Evolutionary conservation across 257 asterid species (phyloP), one percentile per base, ranked within the genome.

Genomic region (Apocynum venetum): DNA sequence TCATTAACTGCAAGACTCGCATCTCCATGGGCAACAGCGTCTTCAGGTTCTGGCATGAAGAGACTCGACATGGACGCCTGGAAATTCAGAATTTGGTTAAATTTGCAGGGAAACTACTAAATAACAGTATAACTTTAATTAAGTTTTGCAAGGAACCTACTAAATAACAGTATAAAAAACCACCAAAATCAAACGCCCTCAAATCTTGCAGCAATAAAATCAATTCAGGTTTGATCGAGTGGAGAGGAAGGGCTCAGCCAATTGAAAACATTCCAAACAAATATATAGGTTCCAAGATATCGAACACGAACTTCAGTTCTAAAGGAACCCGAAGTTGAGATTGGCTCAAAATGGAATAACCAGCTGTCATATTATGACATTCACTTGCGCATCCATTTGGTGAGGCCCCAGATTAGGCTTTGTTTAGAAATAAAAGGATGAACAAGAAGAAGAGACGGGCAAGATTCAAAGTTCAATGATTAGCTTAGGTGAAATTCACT

Each of bases 21-120:
- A 86, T 96, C 99, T 73, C 99, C 99, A 75, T 96, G 99, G 7
- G 98, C 73, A 36, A 95, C 99, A 8, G 98, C 99, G 77, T 95
- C 99, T 79, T 95, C 99, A 70, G 98, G 98, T 73, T 93, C 99
- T 4, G 99, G 99, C 96, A 95, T 91, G 84, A 51, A 91, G 40
- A 95, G 93, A 82, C 80, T 93, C 49, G 91, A 81, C 75, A 80
- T 87, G 69, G 97, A 89, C 78, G 90, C 91, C 99, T 96, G 85
- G 72, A 73, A 78, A 79, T 60, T 78, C 72, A 79, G 38, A 75
- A 69, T 53, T 63, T 77, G 48, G 25, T 52, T 67, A 84, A 41
- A 36, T 38, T 8, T 49, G 53, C 53, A n/a, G 51, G 4, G 44
- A 12, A 41, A 79, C 31, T 52, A 48, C 74, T 53, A 15, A 14